Conservation (phyloP, 208 protist genomes). For the Trypanosoma platydactyli region DNA sequence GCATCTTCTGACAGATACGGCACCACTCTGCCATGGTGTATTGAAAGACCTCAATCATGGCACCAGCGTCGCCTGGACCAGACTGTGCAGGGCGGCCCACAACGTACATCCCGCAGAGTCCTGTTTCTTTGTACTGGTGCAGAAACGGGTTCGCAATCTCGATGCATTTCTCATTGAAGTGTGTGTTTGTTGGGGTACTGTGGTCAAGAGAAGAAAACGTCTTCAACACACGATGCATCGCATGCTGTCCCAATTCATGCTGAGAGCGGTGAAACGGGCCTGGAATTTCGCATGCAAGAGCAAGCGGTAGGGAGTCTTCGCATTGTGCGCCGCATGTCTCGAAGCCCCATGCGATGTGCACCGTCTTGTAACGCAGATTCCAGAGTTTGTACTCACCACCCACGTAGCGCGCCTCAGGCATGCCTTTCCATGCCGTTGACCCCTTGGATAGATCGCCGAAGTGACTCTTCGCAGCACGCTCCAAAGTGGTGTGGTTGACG, state of each 20-base stretch:
- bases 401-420: slow-evolving; percentile 71
- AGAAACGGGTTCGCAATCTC: slow-evolving; percentile 88
- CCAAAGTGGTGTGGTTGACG: slow-evolving; percentile 94
- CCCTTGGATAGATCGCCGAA: slow-evolving; percentile 81
- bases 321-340: slow-evolving; percentile 86
- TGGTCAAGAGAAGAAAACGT: slow-evolving; percentile 89
- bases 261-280: slow-evolving; percentile 87
- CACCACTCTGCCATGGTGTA: slow-evolving; percentile 89
- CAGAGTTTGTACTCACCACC: slow-evolving; percentile 87
- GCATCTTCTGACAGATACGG: slow-evolving; percentile 81
- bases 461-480: slow-evolving; percentile 87
- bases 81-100: slow-evolving; percentile 62
- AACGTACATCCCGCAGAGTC: slow-evolving; percentile 88
- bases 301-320: slow-evolving; percentile 83
- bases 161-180: slow-evolving; percentile 88
- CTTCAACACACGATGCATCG: slow-evolving; percentile 87
- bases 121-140: slow-evolving; percentile 86
- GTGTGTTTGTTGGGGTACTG: slow-evolving; percentile 85
- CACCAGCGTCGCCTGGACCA: slow-evolving; percentile 60
- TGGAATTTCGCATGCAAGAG: slow-evolving; percentile 85
- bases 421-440: slow-evolving; percentile 4
- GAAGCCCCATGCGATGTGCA: slow-evolving; percentile 87
- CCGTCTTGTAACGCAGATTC: slow-evolving; percentile 88
- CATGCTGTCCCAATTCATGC: slow-evolving; percentile 86
- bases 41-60: slow-evolving; percentile 86